Base-by-base conservation (phyloP, 2,329 filamentous ascomycete genomes). In the Monosporascus sp. region DNA sequence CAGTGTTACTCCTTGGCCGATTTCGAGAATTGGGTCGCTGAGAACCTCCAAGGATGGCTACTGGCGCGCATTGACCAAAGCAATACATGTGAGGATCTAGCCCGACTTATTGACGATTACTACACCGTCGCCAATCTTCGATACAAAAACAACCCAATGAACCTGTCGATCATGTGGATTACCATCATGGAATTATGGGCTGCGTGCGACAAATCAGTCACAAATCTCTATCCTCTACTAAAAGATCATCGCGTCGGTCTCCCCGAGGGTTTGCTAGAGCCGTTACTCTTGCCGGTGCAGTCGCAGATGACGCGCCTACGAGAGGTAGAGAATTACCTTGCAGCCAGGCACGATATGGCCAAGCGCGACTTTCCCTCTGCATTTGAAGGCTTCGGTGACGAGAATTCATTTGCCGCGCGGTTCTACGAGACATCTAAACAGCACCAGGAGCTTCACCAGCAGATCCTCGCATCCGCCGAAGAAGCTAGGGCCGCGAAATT, bases 151-250 rank as follows among this genome's bases (percentile, higher is more conserved):
- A 71, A 74, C 2, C 77, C 82, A 0, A 74, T 79, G 54, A 67
- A 65, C 0, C 59, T 70, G 0, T 87, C 84, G 0, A 55, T 75
- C 5, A 83, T 85, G 77, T 53, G 83, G 3, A 70, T 87, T 0
- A 80, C 76, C 0, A 59, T 80, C 0, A 58, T 83, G 3, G 81
- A 86, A 51, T 62, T 87, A 0, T 87, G 83, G 84, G 62, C 81
- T 7, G 78, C 77, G 0, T 74, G 77, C 35, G 83, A 87, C 55
- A 76, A 69, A 49, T 25, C 48, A 50, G 48, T n/a, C 11, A 27
- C 17, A 25, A 11, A 27, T 4, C 14, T 50, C 9, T 22, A 50
- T 38, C 36, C 48, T 36, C 22, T 54, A 9, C 49, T 54, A 6
- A 5, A 11, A 8, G 52, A 54, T 17, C 41, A 54, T 20, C 24